phyloP scores from a whole-genome alignment of 2,329 filamentous ascomycete genomes.

The Fusarium nelsonii region DNA sequence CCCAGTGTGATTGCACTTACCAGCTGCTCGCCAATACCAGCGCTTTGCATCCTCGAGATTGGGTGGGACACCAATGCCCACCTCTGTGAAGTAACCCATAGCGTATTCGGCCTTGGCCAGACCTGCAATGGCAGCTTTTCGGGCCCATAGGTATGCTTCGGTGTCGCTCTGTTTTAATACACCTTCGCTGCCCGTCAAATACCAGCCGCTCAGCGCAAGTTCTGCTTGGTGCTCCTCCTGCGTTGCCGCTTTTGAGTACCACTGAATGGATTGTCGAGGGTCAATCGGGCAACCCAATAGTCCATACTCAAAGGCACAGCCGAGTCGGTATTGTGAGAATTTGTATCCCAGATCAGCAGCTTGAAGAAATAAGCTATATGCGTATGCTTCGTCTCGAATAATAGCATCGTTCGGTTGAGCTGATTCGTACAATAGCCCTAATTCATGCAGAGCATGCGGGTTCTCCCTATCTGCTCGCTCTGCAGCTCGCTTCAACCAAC shows the following conservation, averaged over 20 bases:
- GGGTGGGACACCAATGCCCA: conserved; percentile 87
- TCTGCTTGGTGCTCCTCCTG: conserved; percentile 97
- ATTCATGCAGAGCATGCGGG: conserved; percentile 93
- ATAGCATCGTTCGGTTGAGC: conserved; percentile 77
- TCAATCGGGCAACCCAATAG: conserved; percentile 85
- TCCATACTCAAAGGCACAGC: conserved; percentile 90
- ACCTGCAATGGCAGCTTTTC: conserved; percentile 89
- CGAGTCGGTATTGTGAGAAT: conserved; percentile 91
- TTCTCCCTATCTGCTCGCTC: conserved; percentile 90
- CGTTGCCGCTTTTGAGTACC: conserved; percentile 91
- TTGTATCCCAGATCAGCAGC: conserved; percentile 93
- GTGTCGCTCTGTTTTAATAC: conserved; percentile 93
- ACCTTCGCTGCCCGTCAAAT: conserved; percentile 89
- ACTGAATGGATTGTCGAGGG: conserved; percentile 85
- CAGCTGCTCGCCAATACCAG: conserved; percentile 97
- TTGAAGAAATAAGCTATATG: conserved; percentile 83
- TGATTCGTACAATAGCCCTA: conserved; percentile 75
- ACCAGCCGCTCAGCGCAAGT: conserved; percentile 89
- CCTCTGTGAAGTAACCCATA: conserved; percentile 96
- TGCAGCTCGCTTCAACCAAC: conserved; percentile 93
- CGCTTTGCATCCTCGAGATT: conserved; percentile 95
- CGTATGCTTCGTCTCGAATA: conserved; percentile 84
- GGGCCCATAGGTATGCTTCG: conserved; percentile 96
- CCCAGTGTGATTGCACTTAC: conserved; percentile 68
- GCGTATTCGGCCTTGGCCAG: conserved; percentile 96